These are phyloP conservation scores for Trichoderma gamsii DNA, from an alignment of 495 filamentous ascomycete genomes.

Conservation along the genomic window DNA sequence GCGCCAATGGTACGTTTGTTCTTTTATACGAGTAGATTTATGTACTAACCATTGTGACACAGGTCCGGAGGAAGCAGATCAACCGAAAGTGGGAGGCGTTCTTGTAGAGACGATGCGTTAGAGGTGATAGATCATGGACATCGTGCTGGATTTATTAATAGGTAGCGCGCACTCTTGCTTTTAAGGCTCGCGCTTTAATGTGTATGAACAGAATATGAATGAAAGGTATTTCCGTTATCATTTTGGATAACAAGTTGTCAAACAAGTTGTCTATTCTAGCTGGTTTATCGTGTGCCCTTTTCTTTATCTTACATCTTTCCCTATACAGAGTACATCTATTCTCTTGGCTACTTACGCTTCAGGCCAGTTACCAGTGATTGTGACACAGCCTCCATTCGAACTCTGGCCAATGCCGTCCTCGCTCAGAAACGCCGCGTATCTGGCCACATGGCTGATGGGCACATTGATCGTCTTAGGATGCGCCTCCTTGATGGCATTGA, in stretches of 20 bases:
- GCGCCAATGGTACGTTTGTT: conserved; percentile 71
- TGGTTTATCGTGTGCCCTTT: neutral
- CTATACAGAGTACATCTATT: neutral
- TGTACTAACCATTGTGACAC: conserved; percentile 5
- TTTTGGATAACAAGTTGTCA: neutral
- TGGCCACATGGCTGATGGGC: conserved; percentile 31
- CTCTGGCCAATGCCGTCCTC: conserved; percentile 31
- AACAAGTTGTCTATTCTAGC: neutral
- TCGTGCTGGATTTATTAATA: neutral
- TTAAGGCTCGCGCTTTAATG: neutral
- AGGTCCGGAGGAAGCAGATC: conserved; percentile 39
- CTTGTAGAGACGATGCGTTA: conserved; percentile 15
- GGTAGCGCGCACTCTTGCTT: neutral
- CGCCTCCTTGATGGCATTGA: conserved; percentile 26
- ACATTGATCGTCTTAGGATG: conserved; percentile 23
- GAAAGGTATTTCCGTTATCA: neutral
- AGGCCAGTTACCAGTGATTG: conserved; percentile 38
- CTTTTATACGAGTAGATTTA: neutral
- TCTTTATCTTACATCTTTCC: neutral
- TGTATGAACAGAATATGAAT: neutral
- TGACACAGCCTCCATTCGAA: conserved; percentile 33
- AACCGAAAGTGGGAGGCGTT: conserved; percentile 31
- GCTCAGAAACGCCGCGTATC: conserved; percentile 37
- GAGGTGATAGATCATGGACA: neutral
- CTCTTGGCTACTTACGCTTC: conserved; percentile 22